Evolutionary conservation across 768 basidiomycete species (phyloP).

Genomic region (Mycena venus): DNA sequence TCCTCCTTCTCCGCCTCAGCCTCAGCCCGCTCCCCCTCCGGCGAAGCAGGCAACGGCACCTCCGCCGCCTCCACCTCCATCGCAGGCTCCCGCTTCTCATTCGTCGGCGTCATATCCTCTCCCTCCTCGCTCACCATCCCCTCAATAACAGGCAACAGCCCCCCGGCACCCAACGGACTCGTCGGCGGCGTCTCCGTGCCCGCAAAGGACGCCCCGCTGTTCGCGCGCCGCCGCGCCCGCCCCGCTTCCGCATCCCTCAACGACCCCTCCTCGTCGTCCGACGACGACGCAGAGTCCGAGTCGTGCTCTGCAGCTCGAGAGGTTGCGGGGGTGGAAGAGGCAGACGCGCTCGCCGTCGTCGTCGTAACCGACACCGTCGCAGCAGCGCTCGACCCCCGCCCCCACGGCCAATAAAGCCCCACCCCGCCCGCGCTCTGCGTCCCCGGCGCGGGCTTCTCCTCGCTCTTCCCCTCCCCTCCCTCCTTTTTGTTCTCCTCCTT

Average conservation of each 20-base stretch:
- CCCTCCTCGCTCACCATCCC: neutral
- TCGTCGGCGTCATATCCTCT: neutral
- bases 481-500: constrained; percentile 32
- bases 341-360: neutral
- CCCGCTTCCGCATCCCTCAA: neutral
- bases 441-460: constrained; percentile 16
- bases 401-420: constrained; percentile 34
- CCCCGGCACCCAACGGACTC: constrained; percentile 22
- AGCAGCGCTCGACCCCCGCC: neutral
- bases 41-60: neutral
- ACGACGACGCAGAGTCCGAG: neutral
- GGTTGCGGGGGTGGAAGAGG: neutral
- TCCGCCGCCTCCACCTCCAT: neutral
- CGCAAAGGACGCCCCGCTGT: too few relatives aligned
- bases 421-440: constrained; percentile 25
- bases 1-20: too few relatives aligned
- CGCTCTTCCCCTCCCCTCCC: constrained; percentile 24
- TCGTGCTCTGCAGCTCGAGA: neutral
- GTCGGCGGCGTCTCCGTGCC: constrained; percentile 35
- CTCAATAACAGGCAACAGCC: constrained; percentile 1
- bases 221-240: neutral
- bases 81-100: neutral
- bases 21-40: neutral
- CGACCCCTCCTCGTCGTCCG: constrained; percentile 5
- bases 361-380: neutral